Evolutionary conservation across 495 filamentous ascomycete genomes (phyloP).

Genomic region (Xylaria intraflava): DNA sequence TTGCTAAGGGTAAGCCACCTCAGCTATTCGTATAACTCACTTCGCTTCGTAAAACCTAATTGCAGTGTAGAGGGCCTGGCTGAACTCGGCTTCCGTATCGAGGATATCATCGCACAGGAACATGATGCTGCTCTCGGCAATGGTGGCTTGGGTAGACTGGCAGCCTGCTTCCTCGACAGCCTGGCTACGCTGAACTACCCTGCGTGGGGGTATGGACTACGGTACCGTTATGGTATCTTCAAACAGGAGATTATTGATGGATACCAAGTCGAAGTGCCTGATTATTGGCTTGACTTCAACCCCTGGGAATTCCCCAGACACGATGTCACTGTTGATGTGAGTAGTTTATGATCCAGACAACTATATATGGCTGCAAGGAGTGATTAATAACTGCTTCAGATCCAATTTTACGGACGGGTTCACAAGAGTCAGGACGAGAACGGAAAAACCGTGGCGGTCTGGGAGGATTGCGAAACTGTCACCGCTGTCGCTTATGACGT

Average conservation of each 20-base stretch:
- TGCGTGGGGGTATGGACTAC: conserved; percentile 92
- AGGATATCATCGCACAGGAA: conserved; percentile 91
- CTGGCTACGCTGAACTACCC: conserved; percentile 90
- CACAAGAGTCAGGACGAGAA: conserved; percentile 62
- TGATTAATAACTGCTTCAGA: conserved; percentile 31
- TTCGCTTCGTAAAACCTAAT: conserved; percentile 3
- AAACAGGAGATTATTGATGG: conserved; percentile 98
- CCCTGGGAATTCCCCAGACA: conserved; percentile 97
- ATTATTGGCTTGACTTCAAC: conserved; percentile 99
- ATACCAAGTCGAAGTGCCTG: conserved; percentile 94
- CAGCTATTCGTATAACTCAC: neutral
- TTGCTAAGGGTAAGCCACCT: conserved; percentile 59
- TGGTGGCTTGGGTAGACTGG: conserved; percentile 88
- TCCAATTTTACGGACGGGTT: conserved; percentile 91
- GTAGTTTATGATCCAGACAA: conserved; percentile 7
- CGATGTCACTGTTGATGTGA: conserved; percentile 80
- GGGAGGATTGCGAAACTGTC: conserved; percentile 92
- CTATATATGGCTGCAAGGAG: neutral
- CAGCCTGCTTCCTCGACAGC: conserved; percentile 94
- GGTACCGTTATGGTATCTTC: conserved; percentile 98
- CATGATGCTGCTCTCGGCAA: conserved; percentile 96
- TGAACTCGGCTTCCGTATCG: conserved; percentile 92
- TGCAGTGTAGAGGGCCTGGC: conserved; percentile 58
- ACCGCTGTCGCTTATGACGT: conserved; percentile 93
- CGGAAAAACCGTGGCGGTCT: conserved; percentile 64